Conservation (phyloP, 2,329 filamentous ascomycete species). For the Trichoderma brevicompactum region DNA sequence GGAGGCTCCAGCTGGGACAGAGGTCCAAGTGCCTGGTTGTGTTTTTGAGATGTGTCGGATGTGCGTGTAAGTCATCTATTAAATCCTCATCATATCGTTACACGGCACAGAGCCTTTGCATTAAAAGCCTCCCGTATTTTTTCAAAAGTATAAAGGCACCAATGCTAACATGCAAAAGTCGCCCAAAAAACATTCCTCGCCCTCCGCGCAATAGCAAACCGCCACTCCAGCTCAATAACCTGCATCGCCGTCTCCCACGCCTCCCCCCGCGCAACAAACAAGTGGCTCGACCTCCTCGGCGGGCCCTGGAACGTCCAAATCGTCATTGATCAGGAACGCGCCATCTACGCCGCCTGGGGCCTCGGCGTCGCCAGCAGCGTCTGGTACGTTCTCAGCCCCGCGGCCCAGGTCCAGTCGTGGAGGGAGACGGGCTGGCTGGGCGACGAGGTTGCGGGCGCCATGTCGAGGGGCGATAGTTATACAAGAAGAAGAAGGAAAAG, state of each 20-base stretch:
- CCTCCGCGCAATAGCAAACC: slow-evolving; percentile 59
- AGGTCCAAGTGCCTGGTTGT: slow-evolving; percentile 53
- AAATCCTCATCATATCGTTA: too few species aligned
- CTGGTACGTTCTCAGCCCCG: slow-evolving; percentile 59
- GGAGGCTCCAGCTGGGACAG: slow-evolving; percentile 49
- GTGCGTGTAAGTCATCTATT: slow-evolving; percentile 41
- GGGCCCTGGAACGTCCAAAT: slow-evolving; percentile 61
- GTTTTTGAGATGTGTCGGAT: slow-evolving; percentile 60
- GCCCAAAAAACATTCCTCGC: slow-evolving; percentile 62
- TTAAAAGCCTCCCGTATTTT: too few species aligned
- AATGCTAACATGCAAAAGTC: slow-evolving; percentile 43
- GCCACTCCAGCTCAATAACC: slow-evolving; percentile 52
- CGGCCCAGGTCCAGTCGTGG: slow-evolving; percentile 57
- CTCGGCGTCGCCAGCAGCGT: slow-evolving; percentile 53
- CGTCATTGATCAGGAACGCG: slow-evolving; percentile 59
- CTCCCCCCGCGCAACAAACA: slow-evolving; percentile 57
- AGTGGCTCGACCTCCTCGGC: slow-evolving; percentile 62
- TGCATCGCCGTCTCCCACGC: slow-evolving; percentile 66
- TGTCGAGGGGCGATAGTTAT: slow-evolving; percentile 45
- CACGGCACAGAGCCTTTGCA: too few species aligned
- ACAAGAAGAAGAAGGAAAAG: slow-evolving; percentile 41
- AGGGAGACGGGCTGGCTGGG: slow-evolving; percentile 61
- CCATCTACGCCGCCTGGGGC: slow-evolving; percentile 63
- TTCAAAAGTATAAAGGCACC: too few species aligned
- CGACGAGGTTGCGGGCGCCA: slow-evolving; percentile 52